phyloP scores from a whole-genome alignment of 1,284 basidiomycete species.

The Cutaneotrichosporon cutaneum region DNA sequence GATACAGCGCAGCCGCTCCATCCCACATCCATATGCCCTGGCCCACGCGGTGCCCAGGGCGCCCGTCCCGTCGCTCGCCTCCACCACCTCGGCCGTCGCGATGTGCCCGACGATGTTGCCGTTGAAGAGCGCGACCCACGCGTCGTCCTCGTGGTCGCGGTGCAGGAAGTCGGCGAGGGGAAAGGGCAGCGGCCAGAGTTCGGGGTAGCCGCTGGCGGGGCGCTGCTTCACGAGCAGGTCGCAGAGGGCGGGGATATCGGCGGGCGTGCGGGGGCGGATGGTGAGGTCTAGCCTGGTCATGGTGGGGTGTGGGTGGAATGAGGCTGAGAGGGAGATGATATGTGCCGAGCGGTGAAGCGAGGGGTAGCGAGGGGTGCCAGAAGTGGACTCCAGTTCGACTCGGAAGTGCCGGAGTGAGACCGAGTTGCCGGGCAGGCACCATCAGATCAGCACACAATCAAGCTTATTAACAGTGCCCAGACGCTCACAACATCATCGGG shows the following conservation, averaged over 20 bases:
- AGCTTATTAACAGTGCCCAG: too few relatives aligned
- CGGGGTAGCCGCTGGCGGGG: slow-evolving; percentile 2
- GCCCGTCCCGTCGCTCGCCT: background rate
- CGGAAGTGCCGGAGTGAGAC: too few relatives aligned
- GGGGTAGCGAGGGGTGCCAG: too few relatives aligned
- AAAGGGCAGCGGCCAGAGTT: background rate
- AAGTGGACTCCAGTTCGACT: too few relatives aligned
- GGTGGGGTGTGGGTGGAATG: background rate
- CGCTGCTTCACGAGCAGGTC: background rate
- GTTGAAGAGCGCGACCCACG: background rate
- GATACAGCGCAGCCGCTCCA: background rate
- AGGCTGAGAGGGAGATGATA: background rate
- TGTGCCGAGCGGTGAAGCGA: background rate
- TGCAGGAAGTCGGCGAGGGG: slow-evolving; percentile 1
- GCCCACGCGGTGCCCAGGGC: background rate
- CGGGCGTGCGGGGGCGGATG: background rate
- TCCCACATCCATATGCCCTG: background rate
- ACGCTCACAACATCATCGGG: too few relatives aligned
- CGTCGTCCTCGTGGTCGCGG: background rate
- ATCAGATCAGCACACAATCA: too few relatives aligned
- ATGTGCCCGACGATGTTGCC: background rate
- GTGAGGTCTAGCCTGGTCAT: background rate
- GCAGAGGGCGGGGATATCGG: background rate
- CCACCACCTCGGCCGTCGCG: background rate
- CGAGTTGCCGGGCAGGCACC: too few relatives aligned